Evolutionary conservation across 192 early-diverging fungal species (phyloP).

Genomic region (Coemansia sp.): DNA sequence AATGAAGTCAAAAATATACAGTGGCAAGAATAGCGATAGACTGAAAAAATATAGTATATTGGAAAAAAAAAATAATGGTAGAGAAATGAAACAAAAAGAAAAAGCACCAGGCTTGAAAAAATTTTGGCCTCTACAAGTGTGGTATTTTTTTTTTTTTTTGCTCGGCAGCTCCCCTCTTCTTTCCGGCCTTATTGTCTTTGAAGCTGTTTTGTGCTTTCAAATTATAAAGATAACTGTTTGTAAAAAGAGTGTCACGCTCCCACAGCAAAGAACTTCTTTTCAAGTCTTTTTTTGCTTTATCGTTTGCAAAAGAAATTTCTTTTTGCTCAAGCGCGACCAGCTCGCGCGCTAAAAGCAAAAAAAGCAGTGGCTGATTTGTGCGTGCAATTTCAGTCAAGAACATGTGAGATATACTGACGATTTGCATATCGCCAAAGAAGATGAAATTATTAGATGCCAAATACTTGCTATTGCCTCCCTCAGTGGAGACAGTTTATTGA

Average conservation of each 20-base stretch:
- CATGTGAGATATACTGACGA: too few relatives aligned
- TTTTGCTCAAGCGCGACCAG: neutral
- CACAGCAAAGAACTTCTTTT: neutral
- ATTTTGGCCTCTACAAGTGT: neutral
- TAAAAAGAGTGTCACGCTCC: slow-evolving; percentile 1
- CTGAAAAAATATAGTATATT: neutral
- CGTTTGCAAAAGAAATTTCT: neutral
- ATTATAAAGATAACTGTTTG: neutral
- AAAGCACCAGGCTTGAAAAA: neutral
- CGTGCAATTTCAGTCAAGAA: too few relatives aligned
- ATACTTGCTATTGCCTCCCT: neutral
- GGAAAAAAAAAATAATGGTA: neutral
- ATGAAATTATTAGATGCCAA: too few relatives aligned
- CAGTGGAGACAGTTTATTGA: neutral
- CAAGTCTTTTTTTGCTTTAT: neutral
- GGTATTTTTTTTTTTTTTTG: neutral
- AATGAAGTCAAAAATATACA: neutral
- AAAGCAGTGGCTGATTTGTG: neutral
- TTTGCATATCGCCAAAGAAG: too few relatives aligned
- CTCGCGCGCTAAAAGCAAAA: neutral
- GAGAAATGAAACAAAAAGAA: neutral
- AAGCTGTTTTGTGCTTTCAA: neutral
- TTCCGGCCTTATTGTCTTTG: neutral
- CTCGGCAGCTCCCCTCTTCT: neutral
- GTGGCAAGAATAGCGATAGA: neutral